Base-by-base conservation (phyloP, 805 yeast genomes). In the Saturnispora halmiae region DNA sequence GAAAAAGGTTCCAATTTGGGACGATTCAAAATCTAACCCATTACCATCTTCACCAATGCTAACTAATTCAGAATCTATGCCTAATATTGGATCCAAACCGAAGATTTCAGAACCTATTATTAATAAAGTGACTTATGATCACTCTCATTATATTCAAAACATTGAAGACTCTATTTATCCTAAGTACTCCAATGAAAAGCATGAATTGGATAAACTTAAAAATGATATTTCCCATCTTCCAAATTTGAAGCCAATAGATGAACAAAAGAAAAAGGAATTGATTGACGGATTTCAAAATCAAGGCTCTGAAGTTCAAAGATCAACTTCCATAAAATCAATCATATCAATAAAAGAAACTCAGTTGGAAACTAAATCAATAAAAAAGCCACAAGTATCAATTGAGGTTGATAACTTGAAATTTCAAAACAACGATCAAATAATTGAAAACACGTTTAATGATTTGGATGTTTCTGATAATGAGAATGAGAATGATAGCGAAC, bases 21-120 rank as follows among this genome's bases (percentile, higher is more conserved):
- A 27, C 31, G 29, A 36, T 33, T 6, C 15, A 18, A 26, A 14
- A 14, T 26, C 34, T 15, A 64, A 59, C 36, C 63, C 70, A 3
- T 46, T 66, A 24, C 70, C 70, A 3, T 63, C 70, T 3, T 46
- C 66, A 24, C 70, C 70, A 3, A 42, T 50, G 3, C 61, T 67
- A 8, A 52, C 48, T 6, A 63, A 59, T 6, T 66, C 70, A 16
- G 46, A 47, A 38, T 57, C 63, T 11, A 51, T 60, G 52, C 64
- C 64, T 41, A 61, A 50, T 55, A 51, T 51, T 49, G 36, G 43
- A 7, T 33, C 39, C 29, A 37, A 45, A 20, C 60, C 56, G 35
- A 64, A 61, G n/a, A n/a, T n/a, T n/a, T n/a, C n/a, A n/a, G n/a
- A n/a, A n/a, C n/a, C 37, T 36, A 26, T 29, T 54, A 50, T 43